phyloP scores from a whole-genome alignment of 176 grass and related monocot genomes.

The Phoenix dactylifera region DNA sequence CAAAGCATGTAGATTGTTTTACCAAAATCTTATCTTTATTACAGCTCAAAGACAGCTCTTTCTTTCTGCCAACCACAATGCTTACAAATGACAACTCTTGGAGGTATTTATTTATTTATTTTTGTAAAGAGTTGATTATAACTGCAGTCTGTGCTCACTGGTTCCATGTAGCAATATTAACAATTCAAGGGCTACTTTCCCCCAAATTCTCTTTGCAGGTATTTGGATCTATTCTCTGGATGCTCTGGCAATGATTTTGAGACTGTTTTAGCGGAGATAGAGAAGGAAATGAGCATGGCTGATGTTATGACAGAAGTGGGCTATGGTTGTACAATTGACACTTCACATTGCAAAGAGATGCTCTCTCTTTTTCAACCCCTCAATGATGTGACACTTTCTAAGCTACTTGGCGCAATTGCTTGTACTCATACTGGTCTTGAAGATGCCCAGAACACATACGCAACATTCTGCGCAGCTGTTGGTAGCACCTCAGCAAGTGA shows the following conservation, averaged over 20 bases:
- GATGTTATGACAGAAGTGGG: slow-evolving; percentile 61
- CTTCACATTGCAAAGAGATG: slow-evolving; percentile 53
- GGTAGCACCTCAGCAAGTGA: slow-evolving; percentile 49
- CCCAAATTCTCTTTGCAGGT: slow-evolving; percentile 27
- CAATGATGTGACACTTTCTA: slow-evolving; percentile 57
- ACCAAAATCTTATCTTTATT: slow-evolving; percentile 61
- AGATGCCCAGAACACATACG: slow-evolving; percentile 51
- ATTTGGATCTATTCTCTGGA: slow-evolving; percentile 35
- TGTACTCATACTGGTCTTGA: slow-evolving; percentile 36
- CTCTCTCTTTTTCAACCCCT: slow-evolving; percentile 66
- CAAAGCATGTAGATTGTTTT: slow-evolving; percentile 62
- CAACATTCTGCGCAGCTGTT: slow-evolving; percentile 51
- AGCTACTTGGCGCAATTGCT: slow-evolving; percentile 64
- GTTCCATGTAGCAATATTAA: no score
- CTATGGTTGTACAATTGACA: slow-evolving; percentile 54
- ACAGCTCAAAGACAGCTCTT: slow-evolving; percentile 41
- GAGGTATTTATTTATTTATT: slow-evolving; percentile 21
- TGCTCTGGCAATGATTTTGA: slow-evolving; percentile 48
- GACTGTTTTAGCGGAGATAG: slow-evolving; percentile 60
- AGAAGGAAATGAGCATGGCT: slow-evolving; percentile 52
- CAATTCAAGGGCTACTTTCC: no score
- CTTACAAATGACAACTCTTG: slow-evolving; percentile 38
- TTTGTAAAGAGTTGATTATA: no score
- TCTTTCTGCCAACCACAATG: slow-evolving; percentile 39
- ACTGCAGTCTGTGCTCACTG: no score